These are phyloP conservation scores for rapeseed (Brassica napus) DNA, from an alignment of 345 rosid genomes.

Conservation along the genomic window DNA sequence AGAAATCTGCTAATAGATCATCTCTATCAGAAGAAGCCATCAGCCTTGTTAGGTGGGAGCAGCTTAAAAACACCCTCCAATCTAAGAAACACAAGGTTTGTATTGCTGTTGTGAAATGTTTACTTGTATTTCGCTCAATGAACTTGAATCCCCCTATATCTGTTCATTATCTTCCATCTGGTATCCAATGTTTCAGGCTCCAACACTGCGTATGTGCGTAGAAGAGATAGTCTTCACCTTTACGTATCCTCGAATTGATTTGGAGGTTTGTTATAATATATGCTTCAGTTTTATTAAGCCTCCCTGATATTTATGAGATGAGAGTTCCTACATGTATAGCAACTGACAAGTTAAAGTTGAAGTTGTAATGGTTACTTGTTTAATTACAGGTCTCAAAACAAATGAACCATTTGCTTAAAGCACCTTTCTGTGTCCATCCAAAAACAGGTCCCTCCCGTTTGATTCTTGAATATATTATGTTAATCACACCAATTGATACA, in stretches of 20 bases:
- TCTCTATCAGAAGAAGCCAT: constrained; percentile 66
- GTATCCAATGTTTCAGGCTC: constrained; percentile 49
- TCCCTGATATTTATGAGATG: not conserved
- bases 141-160: not conserved
- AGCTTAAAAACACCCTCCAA: constrained; percentile 65
- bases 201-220: constrained; percentile 67
- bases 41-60: constrained; percentile 75
- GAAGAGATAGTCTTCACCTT: constrained; percentile 86
- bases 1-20: constrained; percentile 48
- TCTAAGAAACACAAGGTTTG: constrained; percentile 77
- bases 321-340: not conserved
- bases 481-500: constrained; percentile 7
- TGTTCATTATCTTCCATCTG: not conserved
- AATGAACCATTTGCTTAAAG: constrained; percentile 97
- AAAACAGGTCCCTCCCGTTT: constrained; percentile 61
- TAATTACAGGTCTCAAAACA: constrained; percentile 75
- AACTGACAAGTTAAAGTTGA: not conserved
- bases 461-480: constrained; percentile 9
- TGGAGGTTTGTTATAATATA: constrained; percentile 60
- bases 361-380: constrained; percentile 18
- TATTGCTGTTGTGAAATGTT: not conserved
- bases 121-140: not conserved
- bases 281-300: not conserved
- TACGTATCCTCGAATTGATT: constrained; percentile 91
- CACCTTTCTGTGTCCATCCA: constrained; percentile 95